Conservation (phyloP, 2,329 filamentous ascomycete species). For the Ampelomyces quisqualis region DNA sequence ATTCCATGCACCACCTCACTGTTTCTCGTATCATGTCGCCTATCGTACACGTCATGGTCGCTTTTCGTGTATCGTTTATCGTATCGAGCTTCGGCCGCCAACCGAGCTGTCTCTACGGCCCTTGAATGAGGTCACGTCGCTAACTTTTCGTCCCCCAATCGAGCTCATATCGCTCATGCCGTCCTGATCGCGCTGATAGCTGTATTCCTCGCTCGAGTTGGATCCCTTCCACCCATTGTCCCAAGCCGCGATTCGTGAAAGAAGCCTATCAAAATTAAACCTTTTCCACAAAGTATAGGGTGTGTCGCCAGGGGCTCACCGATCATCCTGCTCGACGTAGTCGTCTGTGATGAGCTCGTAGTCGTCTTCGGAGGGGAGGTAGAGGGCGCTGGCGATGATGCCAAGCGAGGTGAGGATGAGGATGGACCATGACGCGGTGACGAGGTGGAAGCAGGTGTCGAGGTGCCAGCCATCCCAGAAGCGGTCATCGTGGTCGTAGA, state of each 20-base stretch:
- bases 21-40: not conserved
- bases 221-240: slow-evolving; percentile 37
- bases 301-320: slow-evolving; percentile 26
- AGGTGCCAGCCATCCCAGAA: slow-evolving; percentile 83
- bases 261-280: slow-evolving; percentile 33
- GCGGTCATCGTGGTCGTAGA: slow-evolving; percentile 78
- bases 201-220: slow-evolving; percentile 18
- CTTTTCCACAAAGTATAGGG: slow-evolving; percentile 1
- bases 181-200: slow-evolving; percentile 24
- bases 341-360: slow-evolving; percentile 71
- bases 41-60: not conserved
- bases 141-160: not conserved
- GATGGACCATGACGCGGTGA: slow-evolving; percentile 60
- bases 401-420: slow-evolving; percentile 56
- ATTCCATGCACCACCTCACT: not conserved
- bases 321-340: slow-evolving; percentile 35
- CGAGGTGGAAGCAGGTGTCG: slow-evolving; percentile 74
- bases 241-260: slow-evolving; percentile 38
- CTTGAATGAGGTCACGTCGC: not conserved
- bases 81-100: not conserved
- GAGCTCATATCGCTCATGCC: slow-evolving; percentile 19
- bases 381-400: slow-evolving; percentile 65
- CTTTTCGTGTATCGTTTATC: not conserved
- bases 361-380: slow-evolving; percentile 77
- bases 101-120: not conserved